phyloP scores from a whole-genome alignment of 2,329 filamentous ascomycete species.

The Apiospora aurea region DNA sequence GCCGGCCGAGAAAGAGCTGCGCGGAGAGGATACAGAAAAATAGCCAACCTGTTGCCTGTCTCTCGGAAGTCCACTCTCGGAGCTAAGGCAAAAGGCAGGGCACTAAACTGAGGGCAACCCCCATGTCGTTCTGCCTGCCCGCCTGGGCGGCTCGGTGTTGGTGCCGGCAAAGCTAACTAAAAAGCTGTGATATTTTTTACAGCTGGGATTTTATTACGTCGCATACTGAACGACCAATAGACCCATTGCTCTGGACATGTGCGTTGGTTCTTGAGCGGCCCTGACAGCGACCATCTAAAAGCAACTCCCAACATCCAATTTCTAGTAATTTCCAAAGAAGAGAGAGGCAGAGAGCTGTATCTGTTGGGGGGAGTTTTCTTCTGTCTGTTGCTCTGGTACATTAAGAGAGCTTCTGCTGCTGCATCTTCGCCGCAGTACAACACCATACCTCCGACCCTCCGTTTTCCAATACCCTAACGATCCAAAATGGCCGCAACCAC shows the following conservation, averaged over 20 bases:
- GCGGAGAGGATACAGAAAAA: background rate
- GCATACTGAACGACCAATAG: conserved; percentile 7
- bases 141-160: background rate
- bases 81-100: conserved; percentile 10
- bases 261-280: background rate
- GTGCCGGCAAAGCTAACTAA: conserved; percentile 19
- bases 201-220: conserved; percentile 15
- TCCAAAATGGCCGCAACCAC: conserved; percentile 23
- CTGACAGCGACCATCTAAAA: background rate
- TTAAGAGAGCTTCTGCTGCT: background rate
- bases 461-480: conserved; percentile 14
- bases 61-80: conserved; percentile 18
- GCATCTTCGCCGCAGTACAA: conserved; percentile 8
- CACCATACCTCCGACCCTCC: conserved; percentile 28
- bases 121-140: background rate
- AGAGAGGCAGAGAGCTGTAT: background rate
- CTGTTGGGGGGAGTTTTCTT: background rate
- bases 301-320: background rate
- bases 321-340: background rate
- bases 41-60: conserved; percentile 1
- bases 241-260: conserved; percentile 8
- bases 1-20: background rate
- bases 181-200: conserved; percentile 22
- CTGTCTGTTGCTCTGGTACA: background rate
- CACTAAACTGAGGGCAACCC: background rate